Evolutionary conservation across 495 filamentous ascomycete genomes (phyloP).

Genomic region (Penicillium steckii): DNA sequence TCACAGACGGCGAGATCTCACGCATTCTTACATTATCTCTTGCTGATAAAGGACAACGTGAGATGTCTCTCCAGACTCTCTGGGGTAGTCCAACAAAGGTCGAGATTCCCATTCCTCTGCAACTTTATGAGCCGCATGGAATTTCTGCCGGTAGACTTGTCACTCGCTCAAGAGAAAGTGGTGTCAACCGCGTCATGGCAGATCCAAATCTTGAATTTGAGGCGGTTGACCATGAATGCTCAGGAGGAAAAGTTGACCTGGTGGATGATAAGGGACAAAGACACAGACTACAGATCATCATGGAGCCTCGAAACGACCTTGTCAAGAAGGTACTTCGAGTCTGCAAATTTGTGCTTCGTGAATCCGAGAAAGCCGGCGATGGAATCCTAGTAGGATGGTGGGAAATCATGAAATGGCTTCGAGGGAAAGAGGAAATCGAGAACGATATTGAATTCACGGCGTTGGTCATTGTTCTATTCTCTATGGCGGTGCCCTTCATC

Average conservation of each 20-base stretch:
- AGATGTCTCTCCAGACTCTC: slow-evolving; percentile 71
- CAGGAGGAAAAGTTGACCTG: slow-evolving; percentile 61
- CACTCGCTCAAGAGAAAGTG: slow-evolving; percentile 45
- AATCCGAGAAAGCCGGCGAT: slow-evolving; percentile 57
- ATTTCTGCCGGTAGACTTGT: slow-evolving; percentile 33
- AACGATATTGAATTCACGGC: slow-evolving; percentile 76
- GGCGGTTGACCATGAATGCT: slow-evolving; percentile 43
- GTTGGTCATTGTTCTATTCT: slow-evolving; percentile 68
- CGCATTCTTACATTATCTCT: slow-evolving; percentile 70
- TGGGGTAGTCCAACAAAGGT: slow-evolving; percentile 66
- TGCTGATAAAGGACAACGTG: slow-evolving; percentile 56
- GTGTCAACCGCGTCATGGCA: slow-evolving; percentile 52
- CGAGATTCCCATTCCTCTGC: slow-evolving; percentile 47
- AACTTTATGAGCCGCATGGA: slow-evolving; percentile 43
- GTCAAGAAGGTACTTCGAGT: slow-evolving; percentile 58
- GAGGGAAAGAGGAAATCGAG: slow-evolving; percentile 43
- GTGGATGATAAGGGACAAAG: slow-evolving; percentile 57
- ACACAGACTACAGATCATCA: slow-evolving; percentile 64
- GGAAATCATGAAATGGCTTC: slow-evolving; percentile 70
- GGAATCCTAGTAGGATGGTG: slow-evolving; percentile 71
- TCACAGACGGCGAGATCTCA: slow-evolving; percentile 66
- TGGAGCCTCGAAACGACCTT: slow-evolving; percentile 61
- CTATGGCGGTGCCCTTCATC: slow-evolving; percentile 55
- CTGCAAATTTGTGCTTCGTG: slow-evolving; percentile 61
- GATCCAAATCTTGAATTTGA: slow-evolving; percentile 44